A percentile compares a stretch with the other conserved stretches of the same genome.
phyloP scores from a whole-genome alignment of 306 rosid genomes.

The Glycyrrhiza uralensis region DNA sequence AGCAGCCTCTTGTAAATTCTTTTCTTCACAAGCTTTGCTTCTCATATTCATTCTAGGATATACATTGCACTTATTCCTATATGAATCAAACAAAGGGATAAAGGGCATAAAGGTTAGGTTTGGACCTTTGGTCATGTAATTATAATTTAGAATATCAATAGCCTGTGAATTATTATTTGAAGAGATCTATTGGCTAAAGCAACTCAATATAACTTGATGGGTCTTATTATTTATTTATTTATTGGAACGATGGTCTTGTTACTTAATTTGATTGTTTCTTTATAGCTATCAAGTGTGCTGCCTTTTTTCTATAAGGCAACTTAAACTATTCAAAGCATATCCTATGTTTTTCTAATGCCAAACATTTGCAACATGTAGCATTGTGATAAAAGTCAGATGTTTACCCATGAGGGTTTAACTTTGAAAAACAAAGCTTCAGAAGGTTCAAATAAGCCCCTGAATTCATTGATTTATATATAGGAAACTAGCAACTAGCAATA shows the following conservation, averaged over 20 bases:
- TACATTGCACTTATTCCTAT: neutral
- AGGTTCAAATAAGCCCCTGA: too few relatives aligned
- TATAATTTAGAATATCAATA: slow-evolving; percentile 5
- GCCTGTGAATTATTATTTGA: slow-evolving; percentile 10
- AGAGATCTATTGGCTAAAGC: neutral
- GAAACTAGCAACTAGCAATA: too few relatives aligned
- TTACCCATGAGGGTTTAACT: too few relatives aligned
- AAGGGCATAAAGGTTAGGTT: neutral
- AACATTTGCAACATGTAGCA: too few relatives aligned
- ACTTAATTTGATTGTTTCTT: neutral
- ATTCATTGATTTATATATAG: too few relatives aligned
- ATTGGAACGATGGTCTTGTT: neutral
- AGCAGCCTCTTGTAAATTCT: slow-evolving; percentile 27
- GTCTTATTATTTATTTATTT: neutral
- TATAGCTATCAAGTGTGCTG: neutral
- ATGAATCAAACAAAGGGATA: slow-evolving; percentile 13
- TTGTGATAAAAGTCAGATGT: too few relatives aligned
- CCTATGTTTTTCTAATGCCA: too few relatives aligned
- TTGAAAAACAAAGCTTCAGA: too few relatives aligned
- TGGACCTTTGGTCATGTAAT: neutral
- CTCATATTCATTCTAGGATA: slow-evolving; percentile 12
- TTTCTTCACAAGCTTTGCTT: neutral
- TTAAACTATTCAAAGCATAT: too few relatives aligned
- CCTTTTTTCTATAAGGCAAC: too few relatives aligned
- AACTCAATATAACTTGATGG: neutral